Base-by-base conservation (phyloP, 108 stramenopile species). In the Pseudonitzschia pungens region DNA sequence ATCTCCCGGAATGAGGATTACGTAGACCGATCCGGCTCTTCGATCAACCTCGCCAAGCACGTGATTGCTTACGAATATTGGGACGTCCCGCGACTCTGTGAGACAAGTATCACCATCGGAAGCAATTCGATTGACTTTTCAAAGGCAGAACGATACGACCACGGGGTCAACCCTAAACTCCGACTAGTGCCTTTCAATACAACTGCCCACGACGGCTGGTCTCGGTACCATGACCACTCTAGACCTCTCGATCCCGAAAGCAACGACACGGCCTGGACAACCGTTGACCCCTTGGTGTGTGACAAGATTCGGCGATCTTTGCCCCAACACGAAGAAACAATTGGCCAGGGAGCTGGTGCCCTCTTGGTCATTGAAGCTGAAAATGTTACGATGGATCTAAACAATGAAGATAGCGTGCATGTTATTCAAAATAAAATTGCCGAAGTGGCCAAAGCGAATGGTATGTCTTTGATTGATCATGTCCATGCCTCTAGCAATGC, bases 281-380 rank as follows among this genome's bases (percentile, higher is more conserved):
- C 45, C 5, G 5, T 11, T 48, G 10, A 48, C 18, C 45, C 45
- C 45, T 48, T 18, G 9, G 54, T 55, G n/a, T 62, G 60, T 28
- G 29, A 62, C 33, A 62, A 62, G 60, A 62, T 62, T 16, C 36
- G 40, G 18, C 0, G n/a, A 15, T 62, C 60, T 8, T 29, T 40
- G n/a, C 60, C 29, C 4, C 4, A 18, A 16, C 27, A 9, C 57
- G 18, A 62, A 20, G 2, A 21, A 33, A 6, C 8, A 65, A 71
- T 21, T 9, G 48, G 27, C 20, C 16, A 18, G 22, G 21, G n/a
- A n/a, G 43, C 12, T 50, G 89, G 89, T 67, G 71, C 87, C 45
- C 67, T 88, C 21, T 69, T 85, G 79, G 76, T 88, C 15, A 75
- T 91, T 14, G 89, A 91, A 65, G 87, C 70, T 15, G 89, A 74